Conservation (phyloP, 176 grass and related monocot genomes). For the Musa acuminata region DNA sequence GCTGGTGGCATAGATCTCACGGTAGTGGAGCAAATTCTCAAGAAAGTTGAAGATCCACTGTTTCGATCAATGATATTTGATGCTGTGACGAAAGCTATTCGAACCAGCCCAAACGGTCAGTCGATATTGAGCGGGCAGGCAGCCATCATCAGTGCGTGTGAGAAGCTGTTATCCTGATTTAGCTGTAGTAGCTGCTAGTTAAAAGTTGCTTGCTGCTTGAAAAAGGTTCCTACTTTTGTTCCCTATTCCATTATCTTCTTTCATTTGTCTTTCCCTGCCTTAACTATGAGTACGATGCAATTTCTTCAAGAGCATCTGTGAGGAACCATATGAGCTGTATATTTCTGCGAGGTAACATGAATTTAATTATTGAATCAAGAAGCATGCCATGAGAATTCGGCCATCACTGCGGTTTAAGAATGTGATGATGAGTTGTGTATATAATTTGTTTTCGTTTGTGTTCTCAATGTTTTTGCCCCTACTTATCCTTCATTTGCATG, state of each 20-base stretch:
- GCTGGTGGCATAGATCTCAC: constrained; percentile 50
- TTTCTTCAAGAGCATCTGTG: too few relatives aligned
- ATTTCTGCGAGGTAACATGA: too few relatives aligned
- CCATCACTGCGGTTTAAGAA: too few relatives aligned
- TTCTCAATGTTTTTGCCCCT: too few relatives aligned
- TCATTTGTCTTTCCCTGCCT: not conserved
- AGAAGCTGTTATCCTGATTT: constrained; percentile 32
- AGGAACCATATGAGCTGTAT: too few relatives aligned
- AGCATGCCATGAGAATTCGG: too few relatives aligned
- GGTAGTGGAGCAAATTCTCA: constrained; percentile 55
- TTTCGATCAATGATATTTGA: constrained; percentile 39
- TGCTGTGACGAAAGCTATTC: constrained; percentile 35
- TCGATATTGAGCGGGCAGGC: constrained; percentile 48
- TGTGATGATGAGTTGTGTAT: too few relatives aligned
- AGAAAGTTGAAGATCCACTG: constrained; percentile 57
- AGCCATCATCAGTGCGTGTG: constrained; percentile 37
- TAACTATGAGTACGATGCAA: too few relatives aligned
- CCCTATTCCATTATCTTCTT: not conserved
- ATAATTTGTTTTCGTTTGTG: too few relatives aligned
- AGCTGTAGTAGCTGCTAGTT: not conserved
- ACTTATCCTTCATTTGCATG: too few relatives aligned
- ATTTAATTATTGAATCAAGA: too few relatives aligned
- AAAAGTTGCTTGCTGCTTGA: not conserved
- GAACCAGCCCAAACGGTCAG: constrained; percentile 44
- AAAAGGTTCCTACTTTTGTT: not conserved